These are phyloP conservation scores for Acanthamoeba quina DNA, from an alignment of 208 protist species.

Conservation along the genomic window DNA sequence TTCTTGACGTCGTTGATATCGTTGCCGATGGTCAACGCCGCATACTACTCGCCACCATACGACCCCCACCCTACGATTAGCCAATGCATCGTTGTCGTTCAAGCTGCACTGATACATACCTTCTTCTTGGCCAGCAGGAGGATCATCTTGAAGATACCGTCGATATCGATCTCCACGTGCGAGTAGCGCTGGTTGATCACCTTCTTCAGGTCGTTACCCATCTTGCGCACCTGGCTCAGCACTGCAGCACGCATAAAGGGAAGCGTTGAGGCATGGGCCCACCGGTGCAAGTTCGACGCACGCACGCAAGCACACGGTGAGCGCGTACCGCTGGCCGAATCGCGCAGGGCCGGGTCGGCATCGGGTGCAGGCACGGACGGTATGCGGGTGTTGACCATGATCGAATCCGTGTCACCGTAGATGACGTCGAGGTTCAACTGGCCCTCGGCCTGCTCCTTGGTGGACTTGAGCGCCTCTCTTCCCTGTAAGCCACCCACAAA, in stretches of 20 bases:
- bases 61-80: neutral
- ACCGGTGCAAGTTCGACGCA: too few species aligned
- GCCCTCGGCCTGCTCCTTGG: conserved; percentile 95
- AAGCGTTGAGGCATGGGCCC: too few species aligned
- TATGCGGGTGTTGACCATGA: conserved; percentile 99
- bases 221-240: conserved; percentile 92
- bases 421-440: conserved; percentile 92
- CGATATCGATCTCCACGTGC: conserved; percentile 99
- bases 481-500: neutral
- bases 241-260: conserved; percentile 52
- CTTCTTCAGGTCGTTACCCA: conserved; percentile 95
- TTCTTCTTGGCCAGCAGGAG: conserved; percentile 98
- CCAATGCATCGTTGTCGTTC: conserved; percentile 80
- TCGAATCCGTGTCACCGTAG: conserved; percentile 99
- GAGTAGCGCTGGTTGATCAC: conserved; percentile 98
- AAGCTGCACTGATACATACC: conserved; percentile 80
- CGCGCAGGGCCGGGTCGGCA: neutral
- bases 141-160: conserved; percentile 99
- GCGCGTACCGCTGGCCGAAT: neutral
- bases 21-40: conserved; percentile 87
- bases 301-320: neutral
- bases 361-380: conserved; percentile 75
- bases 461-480: conserved; percentile 95
- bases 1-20: conserved; percentile 73
- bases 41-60: conserved; percentile 89